Base-by-base conservation (phyloP, 1,284 basidiomycete genomes). In the Ganoderma meredithae region DNA sequence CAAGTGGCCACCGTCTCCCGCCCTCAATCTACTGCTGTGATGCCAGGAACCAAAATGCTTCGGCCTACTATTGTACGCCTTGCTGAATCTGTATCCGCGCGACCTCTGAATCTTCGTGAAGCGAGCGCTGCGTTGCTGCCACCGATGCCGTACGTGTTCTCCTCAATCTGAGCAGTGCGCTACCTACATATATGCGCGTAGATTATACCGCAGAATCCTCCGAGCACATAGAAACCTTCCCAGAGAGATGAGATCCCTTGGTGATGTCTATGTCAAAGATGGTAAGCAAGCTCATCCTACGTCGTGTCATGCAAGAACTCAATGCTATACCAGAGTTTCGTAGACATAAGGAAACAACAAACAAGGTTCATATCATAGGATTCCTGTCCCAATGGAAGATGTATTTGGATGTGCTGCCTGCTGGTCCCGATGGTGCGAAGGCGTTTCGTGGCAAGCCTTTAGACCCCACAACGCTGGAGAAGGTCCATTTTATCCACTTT, bases 331-430 rank as follows among this genome's bases (percentile, higher is more conserved):
- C 67, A 94, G 96, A 98, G 79, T 98, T 97, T 78, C 89, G 92
- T 25, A 84, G 91, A 61, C 96, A 97, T 71, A 87, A 83, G 72
- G 82, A 86, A n/a, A 88, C 90, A 13, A 90, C 90, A 41, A 97
- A 98, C 80, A 94, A 95, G 1, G 84, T 92, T 6, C 90, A 97
- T 78, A 89, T 97, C 71, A 96, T 98, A 77, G 95, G 95, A 1
- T 98, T 98, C 77, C 83, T 98, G 19, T 92, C 91, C 4, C 94
- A 97, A 75, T 98, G 96, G 96, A 97, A 97, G 79, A 77, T 88
- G 68, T 98, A 98, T 79, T 84, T 98, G 64, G 94, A 97, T 75
- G 82, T 88, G 72, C 77, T 96, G 22, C 86, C 90, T 17, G 72
- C 73, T 53, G 83, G 82, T 40, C 77, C 80, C 2, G 82, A 83